Base-by-base conservation (phyloP, 1,284 basidiomycete genomes). In the Tremellales sp. region DNA sequence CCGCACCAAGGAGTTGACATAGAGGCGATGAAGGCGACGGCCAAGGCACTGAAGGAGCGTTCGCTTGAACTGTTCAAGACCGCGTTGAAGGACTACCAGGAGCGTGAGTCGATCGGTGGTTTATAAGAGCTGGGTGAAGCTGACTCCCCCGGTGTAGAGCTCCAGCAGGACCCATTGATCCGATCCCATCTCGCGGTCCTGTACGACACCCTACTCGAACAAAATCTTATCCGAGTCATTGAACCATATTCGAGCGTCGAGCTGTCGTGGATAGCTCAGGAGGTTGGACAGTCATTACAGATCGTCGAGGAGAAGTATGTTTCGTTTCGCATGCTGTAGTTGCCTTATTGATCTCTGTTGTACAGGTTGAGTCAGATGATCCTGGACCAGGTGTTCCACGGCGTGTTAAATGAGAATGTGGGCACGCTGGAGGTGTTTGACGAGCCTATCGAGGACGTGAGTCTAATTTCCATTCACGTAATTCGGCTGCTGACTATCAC, bases 171-270 rank as follows among this genome's bases (percentile, higher is more conserved):
- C 70, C 85, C 86, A 1, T 92, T 94, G 5, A 94, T 97, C 66
- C 84, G 90, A 43, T 89, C 89, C 16, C 94, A 97, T 66, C 82
- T 98, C 14, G 83, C 90, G 0, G 84, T 88, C 8, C 75, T 98
- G 26, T 98, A 95, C 72, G 94, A 97, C 68, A 95, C 91, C 1
- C 77, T 97, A 3, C 80, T 97, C 12, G 90, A 97, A 71, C 93
- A 97, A 71, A 97, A 98, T 65, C 76, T 97, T 18, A 76, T 97
- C 33, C 80, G 92, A 22, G 91, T 97, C 53, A 89, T 97, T 39
- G 94, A 97, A 74, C 94, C 93, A 0, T 97, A 95, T 71, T 88
- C 85, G 14, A 79, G 87, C 7, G 87, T 98, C 16, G 92, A 98
- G 73, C 80, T 98, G 25, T 82, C 84, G 35, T 85, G 92, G 66